phyloP scores from a whole-genome alignment of 495 filamentous ascomycete genomes.

The Penicillium herquei region DNA sequence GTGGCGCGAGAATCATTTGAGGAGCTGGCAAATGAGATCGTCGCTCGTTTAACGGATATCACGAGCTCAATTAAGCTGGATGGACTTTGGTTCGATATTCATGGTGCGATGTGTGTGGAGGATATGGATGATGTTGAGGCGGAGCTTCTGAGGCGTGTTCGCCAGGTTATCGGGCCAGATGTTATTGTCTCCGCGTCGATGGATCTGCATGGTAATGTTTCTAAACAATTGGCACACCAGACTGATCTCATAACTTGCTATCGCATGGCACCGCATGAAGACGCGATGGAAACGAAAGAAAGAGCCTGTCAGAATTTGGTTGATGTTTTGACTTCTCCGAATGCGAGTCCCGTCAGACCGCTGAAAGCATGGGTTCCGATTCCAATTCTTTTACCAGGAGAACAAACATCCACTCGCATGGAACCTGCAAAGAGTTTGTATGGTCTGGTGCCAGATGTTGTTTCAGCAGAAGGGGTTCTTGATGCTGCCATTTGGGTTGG shows the following conservation, averaged over 20 bases:
- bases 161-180: conserved; percentile 44
- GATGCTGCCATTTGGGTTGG: conserved; percentile 61
- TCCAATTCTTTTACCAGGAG: conserved; percentile 54
- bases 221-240: conserved; percentile 47
- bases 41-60: conserved; percentile 39
- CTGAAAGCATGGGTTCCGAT: conserved; percentile 57
- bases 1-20: conserved; percentile 50
- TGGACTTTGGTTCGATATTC: conserved; percentile 59
- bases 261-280: conserved; percentile 55
- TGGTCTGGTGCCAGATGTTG: conserved; percentile 44
- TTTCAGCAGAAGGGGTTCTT: conserved; percentile 38
- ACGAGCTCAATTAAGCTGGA: conserved; percentile 30
- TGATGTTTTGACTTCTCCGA: conserved; percentile 26
- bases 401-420: conserved; percentile 56
- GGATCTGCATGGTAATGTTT: conserved; percentile 60
- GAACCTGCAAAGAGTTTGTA: conserved; percentile 57
- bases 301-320: conserved; percentile 54
- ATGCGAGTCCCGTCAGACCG: conserved; percentile 22
- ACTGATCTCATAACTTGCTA: conserved; percentile 56
- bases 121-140: conserved; percentile 50
- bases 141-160: conserved; percentile 50
- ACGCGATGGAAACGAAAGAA: conserved; percentile 51
- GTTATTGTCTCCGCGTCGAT: conserved; percentile 55
- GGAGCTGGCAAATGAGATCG: conserved; percentile 47
- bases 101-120: conserved; percentile 59